These are phyloP conservation scores for Pseudogymnoascus sp. DNA, from an alignment of 2,329 filamentous ascomycete genomes.

Conservation along the genomic window DNA sequence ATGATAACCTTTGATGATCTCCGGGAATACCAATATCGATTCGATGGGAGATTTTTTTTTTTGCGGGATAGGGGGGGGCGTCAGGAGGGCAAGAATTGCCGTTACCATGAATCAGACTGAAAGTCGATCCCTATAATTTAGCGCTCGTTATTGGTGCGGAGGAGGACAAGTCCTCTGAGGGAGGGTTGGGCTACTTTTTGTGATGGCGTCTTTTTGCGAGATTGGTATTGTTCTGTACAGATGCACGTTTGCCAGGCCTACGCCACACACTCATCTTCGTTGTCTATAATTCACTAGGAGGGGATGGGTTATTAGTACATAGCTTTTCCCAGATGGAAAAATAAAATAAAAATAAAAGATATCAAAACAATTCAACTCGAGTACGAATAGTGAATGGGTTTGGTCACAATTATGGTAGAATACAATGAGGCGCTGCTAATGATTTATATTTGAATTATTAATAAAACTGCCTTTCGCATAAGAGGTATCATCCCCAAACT, in stretches of 20 bases:
- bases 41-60: background rate
- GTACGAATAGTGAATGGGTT: background rate
- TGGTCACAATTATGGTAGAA: background rate
- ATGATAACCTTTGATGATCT: slow-evolving; percentile 19
- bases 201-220: background rate
- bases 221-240: background rate
- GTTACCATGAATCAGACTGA: background rate
- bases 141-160: background rate
- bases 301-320: background rate
- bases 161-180: background rate
- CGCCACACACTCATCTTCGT: slow-evolving; percentile 2
- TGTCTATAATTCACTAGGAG: background rate
- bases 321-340: background rate
- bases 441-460: background rate
- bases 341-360: background rate
- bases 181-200: background rate
- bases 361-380: background rate
- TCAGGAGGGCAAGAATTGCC: background rate
- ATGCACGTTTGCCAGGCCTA: background rate
- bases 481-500: slow-evolving; percentile 2
- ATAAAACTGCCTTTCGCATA: background rate
- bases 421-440: background rate
- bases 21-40: background rate
- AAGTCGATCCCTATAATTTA: slow-evolving; percentile 1
- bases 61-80: background rate